Percentiles rank a stretch among this genome's conserved stretches.
These are phyloP conservation scores for Venturia carpophila DNA, from an alignment of 2,329 filamentous ascomycete genomes.

Conservation along the genomic window DNA sequence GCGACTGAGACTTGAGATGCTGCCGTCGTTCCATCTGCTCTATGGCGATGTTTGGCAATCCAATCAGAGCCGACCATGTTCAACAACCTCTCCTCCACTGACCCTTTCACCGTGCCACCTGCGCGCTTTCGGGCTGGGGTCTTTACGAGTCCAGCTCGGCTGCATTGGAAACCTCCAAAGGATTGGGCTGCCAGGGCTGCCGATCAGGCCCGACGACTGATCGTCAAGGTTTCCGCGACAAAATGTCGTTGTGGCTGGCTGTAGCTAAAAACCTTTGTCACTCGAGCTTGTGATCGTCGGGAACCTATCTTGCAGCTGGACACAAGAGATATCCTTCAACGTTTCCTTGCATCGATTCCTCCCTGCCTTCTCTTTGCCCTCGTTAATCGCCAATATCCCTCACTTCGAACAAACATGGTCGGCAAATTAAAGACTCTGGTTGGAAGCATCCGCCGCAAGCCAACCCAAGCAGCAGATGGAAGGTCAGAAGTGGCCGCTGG, in stretches of 20 bases:
- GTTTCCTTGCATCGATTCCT: neutral
- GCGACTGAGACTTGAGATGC: neutral
- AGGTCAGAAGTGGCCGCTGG: conserved; percentile 26
- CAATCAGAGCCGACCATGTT: neutral
- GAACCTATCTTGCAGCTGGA: neutral
- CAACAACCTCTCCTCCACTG: neutral
- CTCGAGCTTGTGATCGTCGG: neutral
- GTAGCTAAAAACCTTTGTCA: neutral
- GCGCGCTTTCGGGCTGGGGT: neutral
- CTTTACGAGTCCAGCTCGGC: conserved; percentile 7
- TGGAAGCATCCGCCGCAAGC: conserved; percentile 40
- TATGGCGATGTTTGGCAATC: neutral
- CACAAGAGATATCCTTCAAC: neutral
- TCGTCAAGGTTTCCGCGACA: neutral
- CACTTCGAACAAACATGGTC: conserved; percentile 14
- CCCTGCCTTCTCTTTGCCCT: neutral
- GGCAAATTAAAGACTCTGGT: conserved; percentile 37
- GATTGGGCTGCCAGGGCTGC: neutral
- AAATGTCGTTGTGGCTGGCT: neutral
- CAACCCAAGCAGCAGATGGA: conserved; percentile 41
- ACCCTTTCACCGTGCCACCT: neutral
- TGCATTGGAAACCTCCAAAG: neutral
- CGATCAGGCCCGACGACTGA: neutral
- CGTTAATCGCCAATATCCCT: neutral
- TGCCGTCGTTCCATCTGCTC: neutral